Conservation (phyloP, 805 yeast species). For the Wickerhamomyces alni region DNA sequence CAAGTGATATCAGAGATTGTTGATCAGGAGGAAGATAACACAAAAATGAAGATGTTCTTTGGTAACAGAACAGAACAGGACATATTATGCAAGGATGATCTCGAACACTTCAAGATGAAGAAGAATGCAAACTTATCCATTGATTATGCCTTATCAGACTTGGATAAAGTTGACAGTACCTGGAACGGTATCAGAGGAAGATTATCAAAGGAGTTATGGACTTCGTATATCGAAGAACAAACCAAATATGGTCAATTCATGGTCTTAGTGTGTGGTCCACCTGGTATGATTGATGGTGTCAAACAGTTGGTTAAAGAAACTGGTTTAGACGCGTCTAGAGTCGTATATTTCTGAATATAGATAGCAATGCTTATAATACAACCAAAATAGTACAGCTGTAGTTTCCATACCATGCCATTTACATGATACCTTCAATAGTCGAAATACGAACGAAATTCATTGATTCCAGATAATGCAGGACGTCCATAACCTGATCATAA, state of each 20-base stretch:
- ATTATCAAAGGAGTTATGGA: slow-evolving; percentile 48
- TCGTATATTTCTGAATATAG: slow-evolving; percentile 17
- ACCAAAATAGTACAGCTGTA: no score
- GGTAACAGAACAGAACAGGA: slow-evolving; percentile 71
- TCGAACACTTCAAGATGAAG: slow-evolving; percentile 53
- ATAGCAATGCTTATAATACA: no score
- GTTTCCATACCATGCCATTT: no score
- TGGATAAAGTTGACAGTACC: slow-evolving; percentile 25
- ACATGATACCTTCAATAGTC: no score
- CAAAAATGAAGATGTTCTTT: slow-evolving; percentile 52
- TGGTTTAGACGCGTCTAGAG: slow-evolving; percentile 33
- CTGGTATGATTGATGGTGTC: slow-evolving; percentile 54
- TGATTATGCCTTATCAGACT: slow-evolving; percentile 48
- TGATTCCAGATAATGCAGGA: no score
- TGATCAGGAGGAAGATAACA: slow-evolving; percentile 56
- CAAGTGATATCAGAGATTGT: slow-evolving; percentile 66
- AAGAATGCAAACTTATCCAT: slow-evolving; percentile 54
- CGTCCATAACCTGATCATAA: no score
- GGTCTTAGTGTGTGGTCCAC: slow-evolving; percentile 64
- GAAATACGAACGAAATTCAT: no score
- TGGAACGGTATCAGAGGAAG: slow-evolving; percentile 56
- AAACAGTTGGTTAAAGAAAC: slow-evolving; percentile 42
- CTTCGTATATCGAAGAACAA: slow-evolving; percentile 40
- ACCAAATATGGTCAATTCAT: slow-evolving; percentile 44
- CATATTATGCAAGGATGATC: slow-evolving; percentile 59